Evolutionary conservation across 2,329 filamentous ascomycete genomes (phyloP).

Genomic region (Aspergillus sp.): DNA sequence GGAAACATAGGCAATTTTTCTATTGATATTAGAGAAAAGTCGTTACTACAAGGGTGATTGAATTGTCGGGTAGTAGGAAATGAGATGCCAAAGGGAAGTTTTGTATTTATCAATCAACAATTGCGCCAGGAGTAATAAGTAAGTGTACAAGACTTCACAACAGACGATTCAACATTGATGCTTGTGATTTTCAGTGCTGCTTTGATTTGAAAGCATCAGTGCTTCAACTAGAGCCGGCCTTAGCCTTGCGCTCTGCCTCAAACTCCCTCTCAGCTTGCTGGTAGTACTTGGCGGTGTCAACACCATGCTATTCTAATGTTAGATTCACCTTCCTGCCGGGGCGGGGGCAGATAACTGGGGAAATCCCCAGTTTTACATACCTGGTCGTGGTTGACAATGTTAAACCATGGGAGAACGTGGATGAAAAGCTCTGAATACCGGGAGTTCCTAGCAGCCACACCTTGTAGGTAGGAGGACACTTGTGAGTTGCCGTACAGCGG

Average conservation of each 20-base stretch:
- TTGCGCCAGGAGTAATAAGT: conserved; percentile 4
- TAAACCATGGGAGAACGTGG: conserved; percentile 90
- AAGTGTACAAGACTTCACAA: conserved; percentile 20
- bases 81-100: background rate
- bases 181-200: conserved; percentile 5
- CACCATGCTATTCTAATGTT: conserved; percentile 64
- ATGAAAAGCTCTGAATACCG: conserved; percentile 82
- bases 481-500: conserved; percentile 78
- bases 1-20: background rate
- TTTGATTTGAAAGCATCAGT: conserved; percentile 4
- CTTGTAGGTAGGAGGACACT: conserved; percentile 85
- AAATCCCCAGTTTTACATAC: conserved; percentile 30
- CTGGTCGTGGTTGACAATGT: conserved; percentile 91
- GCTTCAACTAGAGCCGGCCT: conserved; percentile 19
- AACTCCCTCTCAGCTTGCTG: conserved; percentile 90
- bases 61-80: no score
- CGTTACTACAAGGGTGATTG: no score
- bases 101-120: background rate
- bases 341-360: no score
- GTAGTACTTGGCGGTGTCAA: conserved; percentile 98
- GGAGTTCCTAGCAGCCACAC: conserved; percentile 86
- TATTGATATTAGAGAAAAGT: no score
- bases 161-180: conserved; percentile 3
- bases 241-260: conserved; percentile 63
- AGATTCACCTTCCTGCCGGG: no score